Evolutionary conservation across 768 basidiomycete genomes (phyloP).

Genomic region (Polyporus arcularius): DNA sequence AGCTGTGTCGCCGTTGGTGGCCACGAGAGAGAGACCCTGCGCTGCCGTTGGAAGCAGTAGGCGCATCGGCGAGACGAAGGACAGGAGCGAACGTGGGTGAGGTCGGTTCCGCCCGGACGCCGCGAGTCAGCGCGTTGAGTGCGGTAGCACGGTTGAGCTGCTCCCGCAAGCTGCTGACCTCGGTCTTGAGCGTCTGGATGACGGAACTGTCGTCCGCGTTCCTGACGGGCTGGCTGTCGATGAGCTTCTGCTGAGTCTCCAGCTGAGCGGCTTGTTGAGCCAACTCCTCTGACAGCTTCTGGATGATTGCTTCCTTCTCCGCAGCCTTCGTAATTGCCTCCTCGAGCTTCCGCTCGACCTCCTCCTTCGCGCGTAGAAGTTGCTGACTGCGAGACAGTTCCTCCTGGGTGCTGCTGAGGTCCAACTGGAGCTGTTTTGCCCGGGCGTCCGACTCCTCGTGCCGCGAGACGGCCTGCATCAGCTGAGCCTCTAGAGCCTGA

Average conservation of each 20-base stretch:
- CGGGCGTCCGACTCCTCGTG: conserved; percentile 85
- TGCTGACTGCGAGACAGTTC: conserved; percentile 74
- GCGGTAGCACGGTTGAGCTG: conserved; percentile 97
- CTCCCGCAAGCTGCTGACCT: conserved; percentile 90
- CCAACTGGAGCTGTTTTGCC: conserved; percentile 69
- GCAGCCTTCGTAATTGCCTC: conserved; percentile 70
- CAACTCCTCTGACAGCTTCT: conserved; percentile 79
- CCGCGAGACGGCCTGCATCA: conserved; percentile 81
- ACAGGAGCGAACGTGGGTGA: conserved; percentile 88
- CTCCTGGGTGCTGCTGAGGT: conserved; percentile 68
- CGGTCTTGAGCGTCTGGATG: conserved; percentile 86
- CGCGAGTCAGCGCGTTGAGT: conserved; percentile 80
- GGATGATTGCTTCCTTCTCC: conserved; percentile 85
- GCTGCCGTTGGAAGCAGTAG: conserved; percentile 43
- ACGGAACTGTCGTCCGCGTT: conserved; percentile 84
- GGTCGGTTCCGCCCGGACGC: conserved; percentile 66
- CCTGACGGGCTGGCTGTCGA: conserved; percentile 63
- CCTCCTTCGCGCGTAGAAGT: conserved; percentile 71
- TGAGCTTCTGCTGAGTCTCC: conserved; percentile 71
- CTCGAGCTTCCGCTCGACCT: conserved; percentile 78
- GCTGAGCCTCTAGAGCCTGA: conserved; percentile 77
- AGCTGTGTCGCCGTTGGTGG: conserved; percentile 85
- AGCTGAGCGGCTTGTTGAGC: conserved; percentile 71
- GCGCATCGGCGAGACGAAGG: conserved; percentile 57
- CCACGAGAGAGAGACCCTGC: conserved; percentile 41